A percentile compares a stretch with the other conserved stretches of the same genome.
Evolutionary conservation across 768 basidiomycete genomes (phyloP).

Genomic region (Mycena alexandri): DNA sequence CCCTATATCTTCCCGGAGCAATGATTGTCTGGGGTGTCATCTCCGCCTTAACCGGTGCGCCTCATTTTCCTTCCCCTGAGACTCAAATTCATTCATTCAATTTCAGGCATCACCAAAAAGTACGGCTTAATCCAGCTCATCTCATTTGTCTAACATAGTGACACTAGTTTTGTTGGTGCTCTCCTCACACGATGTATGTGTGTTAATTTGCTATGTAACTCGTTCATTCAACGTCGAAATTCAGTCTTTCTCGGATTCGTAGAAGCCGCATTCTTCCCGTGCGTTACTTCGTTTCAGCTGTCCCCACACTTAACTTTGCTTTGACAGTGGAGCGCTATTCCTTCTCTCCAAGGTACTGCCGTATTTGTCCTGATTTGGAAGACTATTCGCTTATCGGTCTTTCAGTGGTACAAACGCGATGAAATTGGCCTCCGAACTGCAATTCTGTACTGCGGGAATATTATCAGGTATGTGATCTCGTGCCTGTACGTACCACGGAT

Average conservation of each 20-base stretch:
- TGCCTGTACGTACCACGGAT: neutral
- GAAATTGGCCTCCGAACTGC: conserved; percentile 63
- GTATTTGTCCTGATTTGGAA: neutral
- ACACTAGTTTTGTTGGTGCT: conserved; percentile 76
- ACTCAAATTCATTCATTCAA: neutral
- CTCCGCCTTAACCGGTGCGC: conserved; percentile 65
- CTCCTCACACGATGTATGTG: conserved; percentile 68
- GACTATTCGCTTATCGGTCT: neutral
- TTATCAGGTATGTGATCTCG: too few species aligned
- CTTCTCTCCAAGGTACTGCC: conserved; percentile 64
- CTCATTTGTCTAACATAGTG: conserved; percentile 4
- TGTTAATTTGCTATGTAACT: too few species aligned
- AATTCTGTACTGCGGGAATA: too few species aligned
- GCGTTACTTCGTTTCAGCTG: conserved; percentile 48
- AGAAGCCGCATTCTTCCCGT: conserved; percentile 80
- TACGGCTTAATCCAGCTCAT: conserved; percentile 27
- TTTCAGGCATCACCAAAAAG: conserved; percentile 56
- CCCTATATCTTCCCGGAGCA: conserved; percentile 73
- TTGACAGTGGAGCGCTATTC: conserved; percentile 51
- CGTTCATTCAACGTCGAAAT: too few species aligned
- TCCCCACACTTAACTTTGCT: neutral
- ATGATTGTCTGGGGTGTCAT: conserved; percentile 82
- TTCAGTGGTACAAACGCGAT: conserved; percentile 76
- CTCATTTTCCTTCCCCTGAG: neutral
- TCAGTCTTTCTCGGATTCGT: conserved; percentile 76